Conservation (phyloP, 2,329 filamentous ascomycete species). For the Aspergillus calidoustus region DNA sequence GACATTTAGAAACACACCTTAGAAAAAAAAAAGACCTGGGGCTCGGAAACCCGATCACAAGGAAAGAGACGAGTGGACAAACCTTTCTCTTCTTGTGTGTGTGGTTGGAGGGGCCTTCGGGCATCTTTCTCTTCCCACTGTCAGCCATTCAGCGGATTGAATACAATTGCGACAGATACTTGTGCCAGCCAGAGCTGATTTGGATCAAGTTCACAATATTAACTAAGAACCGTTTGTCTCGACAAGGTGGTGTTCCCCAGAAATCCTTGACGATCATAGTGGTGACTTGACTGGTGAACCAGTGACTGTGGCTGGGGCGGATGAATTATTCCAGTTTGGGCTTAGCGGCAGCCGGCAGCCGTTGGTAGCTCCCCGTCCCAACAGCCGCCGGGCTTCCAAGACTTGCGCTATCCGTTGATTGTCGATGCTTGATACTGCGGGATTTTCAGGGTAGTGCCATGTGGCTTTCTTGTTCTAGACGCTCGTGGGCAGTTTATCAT, state of each 20-base stretch:
- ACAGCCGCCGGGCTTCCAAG: neutral
- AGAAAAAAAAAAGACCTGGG: neutral
- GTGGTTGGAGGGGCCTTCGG: conserved; percentile 27
- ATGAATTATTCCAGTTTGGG: conserved; percentile 17
- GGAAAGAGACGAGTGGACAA: conserved; percentile 9
- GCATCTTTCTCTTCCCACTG: conserved; percentile 38
- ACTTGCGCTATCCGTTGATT: neutral
- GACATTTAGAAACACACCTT: conserved; percentile 13
- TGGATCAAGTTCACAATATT: neutral
- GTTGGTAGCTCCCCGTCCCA: neutral
- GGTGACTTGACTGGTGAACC: neutral
- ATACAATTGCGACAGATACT: neutral
- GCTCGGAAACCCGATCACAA: neutral
- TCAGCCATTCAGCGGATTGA: conserved; percentile 29
- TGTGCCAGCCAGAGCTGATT: neutral
- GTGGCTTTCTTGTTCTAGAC: neutral
- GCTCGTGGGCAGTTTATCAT: neutral
- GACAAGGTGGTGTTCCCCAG: conserved; percentile 14
- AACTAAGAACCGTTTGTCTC: neutral
- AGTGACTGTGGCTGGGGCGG: neutral
- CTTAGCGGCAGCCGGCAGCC: conserved; percentile 16
- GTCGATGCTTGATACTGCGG: neutral
- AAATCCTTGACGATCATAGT: conserved; percentile 13
- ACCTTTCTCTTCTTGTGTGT: conserved; percentile 43
- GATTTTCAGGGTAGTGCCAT: neutral